These are phyloP conservation scores for Fagopyrum esculentum DNA, from an alignment of 148 eudicot species.

Conservation along the genomic window DNA sequence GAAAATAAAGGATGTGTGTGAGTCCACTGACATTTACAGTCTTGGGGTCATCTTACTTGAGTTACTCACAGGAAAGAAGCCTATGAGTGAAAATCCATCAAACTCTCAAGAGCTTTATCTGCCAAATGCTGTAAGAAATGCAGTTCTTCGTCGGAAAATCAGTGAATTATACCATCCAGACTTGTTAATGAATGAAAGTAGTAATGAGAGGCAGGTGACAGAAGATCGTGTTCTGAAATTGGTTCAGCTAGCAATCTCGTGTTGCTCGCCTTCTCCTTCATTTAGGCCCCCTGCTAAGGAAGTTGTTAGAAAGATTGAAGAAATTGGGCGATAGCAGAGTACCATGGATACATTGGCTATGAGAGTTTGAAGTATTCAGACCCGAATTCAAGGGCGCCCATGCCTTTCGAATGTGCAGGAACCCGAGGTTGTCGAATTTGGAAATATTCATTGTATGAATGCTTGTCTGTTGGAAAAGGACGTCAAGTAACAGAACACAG, in stretches of 20 bases:
- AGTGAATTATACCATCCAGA: constrained; percentile 36
- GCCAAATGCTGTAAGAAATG: constrained; percentile 29
- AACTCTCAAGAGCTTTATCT: constrained; percentile 21
- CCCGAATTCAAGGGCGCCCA: neutral
- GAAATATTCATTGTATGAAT: neutral
- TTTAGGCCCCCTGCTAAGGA: constrained; percentile 66
- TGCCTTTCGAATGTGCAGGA: neutral
- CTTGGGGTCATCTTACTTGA: constrained; percentile 80
- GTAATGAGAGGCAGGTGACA: constrained; percentile 29
- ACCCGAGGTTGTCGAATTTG: neutral
- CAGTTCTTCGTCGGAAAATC: constrained; percentile 30
- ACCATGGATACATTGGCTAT: neutral
- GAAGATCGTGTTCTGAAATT: constrained; percentile 55
- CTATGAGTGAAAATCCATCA: constrained; percentile 18
- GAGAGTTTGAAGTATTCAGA: neutral
- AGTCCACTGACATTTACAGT: constrained; percentile 65
- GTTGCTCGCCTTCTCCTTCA: constrained; percentile 79
- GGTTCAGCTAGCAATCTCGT: constrained; percentile 79
- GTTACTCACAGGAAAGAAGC: constrained; percentile 48
- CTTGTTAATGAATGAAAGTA: constrained; percentile 10
- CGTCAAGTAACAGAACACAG: neutral
- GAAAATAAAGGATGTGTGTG: constrained; percentile 64
- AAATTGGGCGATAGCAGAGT: constrained; percentile 33
- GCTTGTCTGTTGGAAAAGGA: neutral
- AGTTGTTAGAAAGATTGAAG: constrained; percentile 66